Base-by-base conservation (phyloP, 2,329 filamentous ascomycete genomes). In the Colletotrichum musicola region DNA sequence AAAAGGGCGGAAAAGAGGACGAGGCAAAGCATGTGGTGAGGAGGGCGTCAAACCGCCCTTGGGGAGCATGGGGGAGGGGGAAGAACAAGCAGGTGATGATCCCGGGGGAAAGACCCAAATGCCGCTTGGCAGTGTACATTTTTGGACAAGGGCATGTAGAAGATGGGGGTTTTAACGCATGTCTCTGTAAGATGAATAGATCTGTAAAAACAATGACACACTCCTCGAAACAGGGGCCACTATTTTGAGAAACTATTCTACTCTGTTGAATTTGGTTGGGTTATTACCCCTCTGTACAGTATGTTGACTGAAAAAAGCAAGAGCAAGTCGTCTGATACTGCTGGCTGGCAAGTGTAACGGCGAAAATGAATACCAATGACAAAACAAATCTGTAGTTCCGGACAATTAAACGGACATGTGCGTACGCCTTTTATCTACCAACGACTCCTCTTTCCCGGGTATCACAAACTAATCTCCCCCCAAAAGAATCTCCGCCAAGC, bases 111-210 rank as follows among this genome's bases (percentile, higher is more conserved):
- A 57, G 10, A 35, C 30, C 30, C 30, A 50, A 40, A 68, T 68
- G 63, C 57, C 67, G 47, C 62, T 49, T 62, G 64, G 67, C 67
- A 68, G 57, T 69, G 67, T 69, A 69, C 58, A 69, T 69, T 69
- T 68, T 67, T 49, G 57, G 63, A 44, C 57, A 69, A 62, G 58
- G 64, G 20, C 63, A 42, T 69, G 67, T 58, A 46, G 47, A 63
- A 58, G 64, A 53, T 30, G 30, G 30, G 30, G 30, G 3, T 3
- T 25, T 35, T 42, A 42, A 69, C 40, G 44, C 63, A 69, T 69
- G 67, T 68, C 64, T 71, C 69, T 82, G 79, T 82, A 82, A 71
- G 77, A 78, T 78, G 76, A 74, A 77, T 71, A 76, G 77, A 75
- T 77, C 75, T 79, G 76, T 79, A 79, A 60, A 74, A 81, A 77